Conservation (phyloP, 2,329 filamentous ascomycete species). For the Fusarium lyarnte region DNA sequence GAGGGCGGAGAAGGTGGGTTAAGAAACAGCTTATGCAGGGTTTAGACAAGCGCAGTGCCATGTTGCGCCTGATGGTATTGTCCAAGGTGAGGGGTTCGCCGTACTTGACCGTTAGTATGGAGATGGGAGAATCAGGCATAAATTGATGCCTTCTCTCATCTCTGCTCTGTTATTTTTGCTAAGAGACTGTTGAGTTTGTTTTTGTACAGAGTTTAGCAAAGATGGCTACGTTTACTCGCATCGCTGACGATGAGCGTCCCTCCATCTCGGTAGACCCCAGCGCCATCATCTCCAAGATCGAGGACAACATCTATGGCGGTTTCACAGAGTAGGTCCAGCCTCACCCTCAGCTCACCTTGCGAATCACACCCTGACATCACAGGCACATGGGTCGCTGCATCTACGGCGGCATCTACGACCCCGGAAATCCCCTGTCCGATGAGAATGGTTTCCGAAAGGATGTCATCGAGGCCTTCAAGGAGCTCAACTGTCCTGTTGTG, state of each 20-base stretch:
- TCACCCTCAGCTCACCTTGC: not conserved
- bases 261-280: constrained; percentile 72
- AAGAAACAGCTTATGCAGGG: not conserved
- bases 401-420: constrained; percentile 87
- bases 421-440: constrained; percentile 76
- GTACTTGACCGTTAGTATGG: not conserved
- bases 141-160: not conserved
- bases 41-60: not conserved
- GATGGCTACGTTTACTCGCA: constrained; percentile 80
- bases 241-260: constrained; percentile 67
- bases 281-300: constrained; percentile 76
- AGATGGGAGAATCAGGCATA: not conserved
- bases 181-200: not conserved
- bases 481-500: constrained; percentile 79
- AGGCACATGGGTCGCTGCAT: constrained; percentile 92
- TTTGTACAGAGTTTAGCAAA: not conserved
- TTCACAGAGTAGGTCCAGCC: constrained; percentile 76
- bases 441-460: constrained; percentile 80
- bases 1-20: not conserved
- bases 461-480: constrained; percentile 77
- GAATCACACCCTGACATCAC: not conserved
- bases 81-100: constrained; percentile 1
- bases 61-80: not conserved
- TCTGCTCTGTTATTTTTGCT: not conserved
- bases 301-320: constrained; percentile 83